Evolutionary conservation across 2,329 filamentous ascomycete genomes (phyloP).

Genomic region (Xylariaceae sp.): DNA sequence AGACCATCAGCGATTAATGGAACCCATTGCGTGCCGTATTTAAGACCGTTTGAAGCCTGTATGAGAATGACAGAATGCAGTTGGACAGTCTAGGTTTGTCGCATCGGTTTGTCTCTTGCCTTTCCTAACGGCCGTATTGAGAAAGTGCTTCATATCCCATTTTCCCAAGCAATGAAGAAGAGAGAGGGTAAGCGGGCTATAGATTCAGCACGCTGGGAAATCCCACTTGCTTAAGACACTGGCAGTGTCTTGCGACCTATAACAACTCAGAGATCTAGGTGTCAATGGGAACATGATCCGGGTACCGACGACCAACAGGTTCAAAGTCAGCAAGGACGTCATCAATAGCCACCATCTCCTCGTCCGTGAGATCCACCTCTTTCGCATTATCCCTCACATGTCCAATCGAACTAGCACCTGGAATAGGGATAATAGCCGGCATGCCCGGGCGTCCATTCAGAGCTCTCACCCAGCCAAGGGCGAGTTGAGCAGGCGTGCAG

Average conservation of each 20-base stretch:
- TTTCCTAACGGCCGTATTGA: background rate
- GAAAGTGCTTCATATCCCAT: background rate
- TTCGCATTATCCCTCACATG: conserved; percentile 55
- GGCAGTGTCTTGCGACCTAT: too few relatives aligned
- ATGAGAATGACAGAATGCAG: background rate
- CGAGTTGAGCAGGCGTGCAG: conserved; percentile 12
- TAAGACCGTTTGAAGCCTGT: too few relatives aligned
- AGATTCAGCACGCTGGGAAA: too few relatives aligned
- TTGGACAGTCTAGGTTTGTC: too few relatives aligned
- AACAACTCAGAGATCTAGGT: background rate
- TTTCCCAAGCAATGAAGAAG: background rate
- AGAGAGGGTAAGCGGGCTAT: too few relatives aligned
- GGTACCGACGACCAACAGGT: background rate
- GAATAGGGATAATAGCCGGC: conserved; percentile 55
- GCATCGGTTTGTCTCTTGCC: too few relatives aligned
- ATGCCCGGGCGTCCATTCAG: background rate
- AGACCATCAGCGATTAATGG: too few relatives aligned
- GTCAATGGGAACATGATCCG: background rate
- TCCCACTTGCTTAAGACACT: too few relatives aligned
- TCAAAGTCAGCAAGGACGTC: background rate
- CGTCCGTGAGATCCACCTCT: conserved; percentile 16
- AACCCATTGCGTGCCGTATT: too few relatives aligned
- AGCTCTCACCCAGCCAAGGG: conserved; percentile 12
- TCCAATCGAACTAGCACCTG: conserved; percentile 50
- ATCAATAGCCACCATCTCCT: conserved; percentile 1